A percentile compares a stretch with the other conserved stretches of the same genome.
phyloP scores from a whole-genome alignment of 2,329 filamentous ascomycete species.

The Neurospora crassa region DNA sequence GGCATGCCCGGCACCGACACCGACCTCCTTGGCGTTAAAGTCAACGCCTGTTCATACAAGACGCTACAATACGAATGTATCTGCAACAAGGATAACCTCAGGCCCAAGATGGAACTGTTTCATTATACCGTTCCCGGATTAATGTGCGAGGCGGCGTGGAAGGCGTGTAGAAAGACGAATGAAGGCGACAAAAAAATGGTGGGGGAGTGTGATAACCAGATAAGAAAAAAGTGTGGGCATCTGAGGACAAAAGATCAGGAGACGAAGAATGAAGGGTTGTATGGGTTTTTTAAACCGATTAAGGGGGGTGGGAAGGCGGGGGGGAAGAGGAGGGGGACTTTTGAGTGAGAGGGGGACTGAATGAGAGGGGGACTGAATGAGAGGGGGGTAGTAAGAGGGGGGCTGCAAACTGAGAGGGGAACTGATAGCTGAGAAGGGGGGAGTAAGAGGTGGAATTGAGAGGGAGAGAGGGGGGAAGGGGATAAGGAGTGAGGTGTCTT shows the following conservation, averaged over 20 bases:
- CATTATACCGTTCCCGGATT: neutral
- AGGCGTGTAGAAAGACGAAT: neutral
- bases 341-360: no score
- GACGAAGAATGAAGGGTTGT: neutral
- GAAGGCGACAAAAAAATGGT: neutral
- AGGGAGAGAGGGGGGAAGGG: no score
- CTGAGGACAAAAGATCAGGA: neutral
- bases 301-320: no score
- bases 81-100: neutral
- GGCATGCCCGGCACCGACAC: neutral
- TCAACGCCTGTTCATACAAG: accelerated
- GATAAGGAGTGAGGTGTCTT: no score
- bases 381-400: no score
- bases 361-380: no score
- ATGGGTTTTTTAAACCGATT: neutral
- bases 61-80: neutral
- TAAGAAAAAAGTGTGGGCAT: neutral
- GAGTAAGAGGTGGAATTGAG: no score
- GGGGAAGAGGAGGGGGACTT: no score
- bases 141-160: neutral
- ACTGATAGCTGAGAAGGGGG: no score
- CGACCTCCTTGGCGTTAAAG: accelerated
- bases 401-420: no score
- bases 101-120: accelerated
- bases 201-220: neutral